Base-by-base conservation (phyloP, 1,284 basidiomycete species). In the Leccinum colubrinum region DNA sequence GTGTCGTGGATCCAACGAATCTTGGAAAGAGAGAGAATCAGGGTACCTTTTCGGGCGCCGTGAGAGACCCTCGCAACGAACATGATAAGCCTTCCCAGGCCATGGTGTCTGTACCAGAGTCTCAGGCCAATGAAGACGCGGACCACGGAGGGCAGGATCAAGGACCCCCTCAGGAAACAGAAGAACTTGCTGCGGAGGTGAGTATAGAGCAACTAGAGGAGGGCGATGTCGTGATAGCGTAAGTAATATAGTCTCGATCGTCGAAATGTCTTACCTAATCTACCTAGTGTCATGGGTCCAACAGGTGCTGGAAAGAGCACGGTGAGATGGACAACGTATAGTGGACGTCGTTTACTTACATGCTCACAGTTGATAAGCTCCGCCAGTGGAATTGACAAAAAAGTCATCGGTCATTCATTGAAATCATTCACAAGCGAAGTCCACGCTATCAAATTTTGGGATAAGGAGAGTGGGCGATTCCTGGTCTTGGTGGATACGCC, bases 341-440 rank as follows among this genome's bases (percentile, higher is more conserved):
- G 27, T 14, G 11, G 11, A 27, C 2, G 4, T 55, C 12, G 2
- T 25, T n/a, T 3, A 6, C 30, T 54, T 27, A 64, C 8, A 20
- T 22, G 1, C 20, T 3, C 11, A 5, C 15, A 74, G 72, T 67
- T 75, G 48, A 66, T 74, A 56, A 62, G 66, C 30, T 27, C 59
- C 3, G 68, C 65, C 25, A 60, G 64, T 59, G 60, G 62, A 54
- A 11, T 62, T 59, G 20, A n/a, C 51, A 22, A 25, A 41, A 3
- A 50, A 9, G 41, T 62, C 63, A 17, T 58, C 54, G 69, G 41
- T 35, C 64, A 52, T 64, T 41, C 9, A 17, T 65, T 55, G 55
- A 66, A 30, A 66, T 67, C 39, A 8, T 65, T 46, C 30, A 73
- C 71, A 3, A 58, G 46, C 11, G 55, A 58, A 4, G 63, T 74